Base-by-base conservation (phyloP, 352 stramenopile genomes). In the Phytophthora rubi region DNA sequence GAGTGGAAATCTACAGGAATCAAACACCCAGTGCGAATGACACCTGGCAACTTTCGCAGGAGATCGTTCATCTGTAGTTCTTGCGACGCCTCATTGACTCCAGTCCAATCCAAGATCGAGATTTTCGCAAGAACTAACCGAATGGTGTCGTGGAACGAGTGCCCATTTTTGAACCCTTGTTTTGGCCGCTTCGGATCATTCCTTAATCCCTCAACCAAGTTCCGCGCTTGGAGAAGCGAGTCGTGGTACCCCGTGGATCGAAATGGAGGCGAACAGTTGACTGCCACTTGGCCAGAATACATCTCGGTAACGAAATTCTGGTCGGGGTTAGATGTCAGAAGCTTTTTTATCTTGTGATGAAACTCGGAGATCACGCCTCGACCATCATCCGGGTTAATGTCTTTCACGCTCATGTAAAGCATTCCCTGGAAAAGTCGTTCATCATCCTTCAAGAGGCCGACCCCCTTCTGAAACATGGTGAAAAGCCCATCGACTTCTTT, bases 401-500 rank as follows among this genome's bases (percentile, higher is more conserved):
- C 79, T 47, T 89, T 89, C 18, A 85, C 77, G n/a, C 68, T 74
- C 77, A 89, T 82, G 59, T 81, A 88, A 9, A 89, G 47, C 4
- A 67, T 63, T 0, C 82, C 82, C 8, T 70, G 75, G 59, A 90
- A 90, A 6, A 90, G 49, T 1, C 60, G 68, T 6, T 70, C 37
- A n/a, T 89, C 81, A 28, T 57, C 61, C 61, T 89, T 87, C 18
- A 91, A 64, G 32, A 91, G 59, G 9, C 76, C 49, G 0, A 76
- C 60, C 9, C 83, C 83, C 21, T 86, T 84, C 47, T 91, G 81
- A 37, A 91, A 88, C 16, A 73, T 77, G 4, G 45, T 63, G 44
- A 89, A 89, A 2, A 91, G 56, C 1, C 74, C 64, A 39, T 89
- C 81, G n/a, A 89, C 82, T 39, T 89, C 79, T 35, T 88, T 88